Conservation (phyloP, 2,329 filamentous ascomycete genomes). For the Shiraia bambusicola region DNA sequence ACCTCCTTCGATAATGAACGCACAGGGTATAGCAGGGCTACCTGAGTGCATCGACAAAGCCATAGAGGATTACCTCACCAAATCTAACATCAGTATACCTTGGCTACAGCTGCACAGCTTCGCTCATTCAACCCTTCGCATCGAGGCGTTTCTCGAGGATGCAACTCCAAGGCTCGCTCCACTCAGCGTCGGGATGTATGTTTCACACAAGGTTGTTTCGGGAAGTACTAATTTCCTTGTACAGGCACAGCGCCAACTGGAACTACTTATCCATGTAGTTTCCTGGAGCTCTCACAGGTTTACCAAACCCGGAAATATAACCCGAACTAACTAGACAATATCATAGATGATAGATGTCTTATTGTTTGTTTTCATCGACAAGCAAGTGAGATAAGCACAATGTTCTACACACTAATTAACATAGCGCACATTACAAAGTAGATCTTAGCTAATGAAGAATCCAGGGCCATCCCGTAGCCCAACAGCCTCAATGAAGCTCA, state of each 20-base stretch:
- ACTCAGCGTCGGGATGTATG: slow-evolving; percentile 8
- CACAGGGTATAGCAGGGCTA: slow-evolving; percentile 27
- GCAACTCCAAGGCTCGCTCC: slow-evolving; percentile 21
- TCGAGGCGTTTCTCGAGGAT: slow-evolving; percentile 39
- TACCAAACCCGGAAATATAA: too few relatives aligned
- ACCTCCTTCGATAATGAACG: slow-evolving; percentile 13
- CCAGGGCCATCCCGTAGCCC: slow-evolving; percentile 27
- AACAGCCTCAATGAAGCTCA: slow-evolving; percentile 7
- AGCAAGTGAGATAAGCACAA: not conserved
- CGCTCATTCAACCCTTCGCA: slow-evolving; percentile 27
- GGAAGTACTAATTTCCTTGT: slow-evolving; percentile 13
- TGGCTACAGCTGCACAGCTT: slow-evolving; percentile 31
- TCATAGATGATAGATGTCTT: too few relatives aligned
- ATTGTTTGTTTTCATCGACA: too few relatives aligned
- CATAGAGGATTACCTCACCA: slow-evolving; percentile 33
- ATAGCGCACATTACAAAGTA: slow-evolving; percentile 28
- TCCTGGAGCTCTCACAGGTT: too few relatives aligned
- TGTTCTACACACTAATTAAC: slow-evolving; percentile 2
- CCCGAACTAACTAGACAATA: too few relatives aligned
- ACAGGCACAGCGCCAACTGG: not conserved
- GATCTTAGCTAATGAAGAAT: slow-evolving; percentile 29
- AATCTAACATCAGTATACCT: slow-evolving; percentile 21
- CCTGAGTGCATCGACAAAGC: slow-evolving; percentile 33
- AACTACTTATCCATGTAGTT: too few relatives aligned
- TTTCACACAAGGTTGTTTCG: slow-evolving; percentile 31